Percentiles rank a stretch among this genome's conserved stretches.
Evolutionary conservation across 768 basidiomycete genomes (phyloP).

Genomic region (Stropharia rugosoannulata): DNA sequence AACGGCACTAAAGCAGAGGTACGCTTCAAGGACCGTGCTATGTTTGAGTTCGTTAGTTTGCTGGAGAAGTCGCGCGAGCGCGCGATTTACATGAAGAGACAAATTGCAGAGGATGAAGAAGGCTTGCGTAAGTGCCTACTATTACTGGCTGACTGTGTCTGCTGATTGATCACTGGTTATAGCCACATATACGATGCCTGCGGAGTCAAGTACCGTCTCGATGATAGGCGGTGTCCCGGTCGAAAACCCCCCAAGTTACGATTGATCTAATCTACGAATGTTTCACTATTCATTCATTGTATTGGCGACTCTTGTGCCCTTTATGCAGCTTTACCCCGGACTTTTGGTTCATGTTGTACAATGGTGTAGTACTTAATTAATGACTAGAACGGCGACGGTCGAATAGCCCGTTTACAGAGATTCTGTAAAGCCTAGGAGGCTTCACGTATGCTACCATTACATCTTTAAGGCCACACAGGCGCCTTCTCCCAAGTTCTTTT

Average conservation of each 20-base stretch:
- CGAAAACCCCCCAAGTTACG: conserved; percentile 55
- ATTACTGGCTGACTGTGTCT: background rate
- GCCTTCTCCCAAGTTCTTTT: background rate
- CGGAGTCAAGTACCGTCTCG: conserved; percentile 41
- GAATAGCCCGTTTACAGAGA: background rate
- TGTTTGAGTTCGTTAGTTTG: conserved; percentile 72
- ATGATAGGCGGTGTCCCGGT: conserved; percentile 40
- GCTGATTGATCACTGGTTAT: background rate
- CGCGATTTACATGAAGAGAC: conserved; percentile 73
- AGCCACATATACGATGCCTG: conserved; percentile 49
- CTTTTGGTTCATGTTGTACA: conserved; percentile 2
- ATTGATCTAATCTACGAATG: conserved; percentile 16
- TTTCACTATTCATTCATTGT: background rate
- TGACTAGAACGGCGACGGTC: background rate
- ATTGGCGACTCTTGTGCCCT: background rate
- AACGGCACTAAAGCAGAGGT: conserved; percentile 66
- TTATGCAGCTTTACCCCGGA: background rate
- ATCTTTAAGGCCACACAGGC: too few relatives aligned
- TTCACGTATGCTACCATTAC: background rate
- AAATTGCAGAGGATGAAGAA: conserved; percentile 54
- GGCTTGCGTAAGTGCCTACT: conserved; percentile 52
- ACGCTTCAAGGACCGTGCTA: conserved; percentile 62
- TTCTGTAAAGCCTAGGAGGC: background rate
- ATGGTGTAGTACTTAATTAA: conserved; percentile 8
- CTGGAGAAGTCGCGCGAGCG: conserved; percentile 79